Evolutionary conservation across 768 basidiomycete species (phyloP).

Genomic region (Naganishia onofrii): DNA sequence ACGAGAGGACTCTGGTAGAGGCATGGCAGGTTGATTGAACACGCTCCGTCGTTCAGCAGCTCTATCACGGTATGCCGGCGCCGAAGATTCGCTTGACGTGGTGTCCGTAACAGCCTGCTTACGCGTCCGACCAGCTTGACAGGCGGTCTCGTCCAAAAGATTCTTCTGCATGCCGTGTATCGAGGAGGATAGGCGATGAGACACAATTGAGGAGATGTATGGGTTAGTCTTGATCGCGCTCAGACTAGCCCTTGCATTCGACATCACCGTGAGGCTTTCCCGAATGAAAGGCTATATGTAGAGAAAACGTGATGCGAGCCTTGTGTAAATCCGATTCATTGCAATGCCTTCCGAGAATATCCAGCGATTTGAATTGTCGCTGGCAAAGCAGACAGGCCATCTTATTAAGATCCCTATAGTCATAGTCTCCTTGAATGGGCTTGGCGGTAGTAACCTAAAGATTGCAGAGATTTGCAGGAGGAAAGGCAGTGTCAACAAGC

Average conservation of each 20-base stretch:
- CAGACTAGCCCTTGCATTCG: slow-evolving; percentile 18
- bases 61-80: slow-evolving; percentile 85
- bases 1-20: slow-evolving; percentile 59
- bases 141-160: slow-evolving; percentile 58
- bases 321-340: slow-evolving; percentile 94
- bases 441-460: slow-evolving; percentile 11
- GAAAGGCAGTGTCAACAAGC: slow-evolving; percentile 1
- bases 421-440: slow-evolving; percentile 58
- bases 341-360: slow-evolving; percentile 83
- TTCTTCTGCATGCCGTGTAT: slow-evolving; percentile 67
- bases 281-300: slow-evolving; percentile 7
- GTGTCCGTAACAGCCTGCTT: slow-evolving; percentile 61
- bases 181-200: background rate
- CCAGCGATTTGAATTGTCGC: slow-evolving; percentile 83
- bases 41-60: slow-evolving; percentile 85
- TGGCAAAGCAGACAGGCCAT: slow-evolving; percentile 86
- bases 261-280: slow-evolving; percentile 23
- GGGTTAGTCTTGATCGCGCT: slow-evolving; percentile 32
- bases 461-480: background rate
- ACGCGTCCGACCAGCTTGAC: slow-evolving; percentile 61
- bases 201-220: slow-evolving; percentile 14
- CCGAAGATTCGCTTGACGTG: slow-evolving; percentile 58
- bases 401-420: slow-evolving; percentile 72
- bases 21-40: slow-evolving; percentile 87
- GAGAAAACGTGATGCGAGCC: slow-evolving; percentile 58